Percentiles rank a stretch among this genome's conserved stretches.
Evolutionary conservation across 768 basidiomycete species (phyloP).

Genomic region (Rhodotorula babjevae): DNA sequence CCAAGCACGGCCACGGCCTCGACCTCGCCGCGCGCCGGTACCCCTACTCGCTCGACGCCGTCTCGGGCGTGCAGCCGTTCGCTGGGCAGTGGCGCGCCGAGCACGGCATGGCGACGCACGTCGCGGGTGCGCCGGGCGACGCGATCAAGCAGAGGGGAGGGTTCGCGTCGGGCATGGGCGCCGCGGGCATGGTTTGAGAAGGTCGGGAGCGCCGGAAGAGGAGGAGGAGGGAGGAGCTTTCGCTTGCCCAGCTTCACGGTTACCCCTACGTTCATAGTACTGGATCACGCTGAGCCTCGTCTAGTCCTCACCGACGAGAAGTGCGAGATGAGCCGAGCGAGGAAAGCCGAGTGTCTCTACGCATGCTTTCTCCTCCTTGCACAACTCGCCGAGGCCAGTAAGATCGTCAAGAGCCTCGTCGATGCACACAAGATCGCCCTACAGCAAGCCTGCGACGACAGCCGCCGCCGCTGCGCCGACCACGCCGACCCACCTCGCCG

Average conservation of each 20-base stretch:
- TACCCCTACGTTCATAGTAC: too few relatives aligned
- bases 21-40: constrained; percentile 10
- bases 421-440: too few relatives aligned
- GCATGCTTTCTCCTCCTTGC: too few relatives aligned
- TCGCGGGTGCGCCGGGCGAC: constrained; percentile 25
- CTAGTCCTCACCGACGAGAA: too few relatives aligned
- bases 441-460: too few relatives aligned
- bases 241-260: too few relatives aligned
- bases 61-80: neutral
- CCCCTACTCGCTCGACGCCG: constrained; percentile 7
- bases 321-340: too few relatives aligned
- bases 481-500: neutral
- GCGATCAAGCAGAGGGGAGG: neutral
- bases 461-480: neutral
- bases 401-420: too few relatives aligned
- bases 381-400: too few relatives aligned
- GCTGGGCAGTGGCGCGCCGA: constrained; percentile 15
- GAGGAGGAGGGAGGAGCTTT: neutral
- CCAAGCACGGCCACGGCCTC: neutral
- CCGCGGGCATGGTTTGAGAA: neutral
- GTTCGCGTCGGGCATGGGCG: neutral
- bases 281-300: too few relatives aligned
- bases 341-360: too few relatives aligned
- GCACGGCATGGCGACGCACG: neutral
- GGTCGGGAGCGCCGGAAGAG: too few relatives aligned